Evolutionary conservation across 768 basidiomycete genomes (phyloP).

Genomic region (Auricularia heimuer): DNA sequence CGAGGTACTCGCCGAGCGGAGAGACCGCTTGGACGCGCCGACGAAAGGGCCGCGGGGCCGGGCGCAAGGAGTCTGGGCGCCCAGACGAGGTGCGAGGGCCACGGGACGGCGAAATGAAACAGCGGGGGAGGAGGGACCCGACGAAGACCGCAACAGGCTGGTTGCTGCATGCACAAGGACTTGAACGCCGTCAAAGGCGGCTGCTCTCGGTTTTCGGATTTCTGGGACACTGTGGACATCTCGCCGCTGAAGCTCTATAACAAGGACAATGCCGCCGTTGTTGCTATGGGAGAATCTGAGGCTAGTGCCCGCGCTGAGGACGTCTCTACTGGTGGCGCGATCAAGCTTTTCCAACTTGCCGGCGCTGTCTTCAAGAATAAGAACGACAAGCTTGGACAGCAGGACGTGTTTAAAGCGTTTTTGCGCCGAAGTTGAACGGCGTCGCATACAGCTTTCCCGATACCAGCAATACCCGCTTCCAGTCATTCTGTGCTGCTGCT

Average conservation of each 20-base stretch:
- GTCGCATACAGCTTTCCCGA: slow-evolving; percentile 13
- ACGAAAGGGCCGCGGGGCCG: too few relatives aligned
- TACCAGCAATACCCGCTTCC: slow-evolving; percentile 17
- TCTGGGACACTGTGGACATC: slow-evolving; percentile 9
- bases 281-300: not conserved
- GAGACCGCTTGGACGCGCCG: too few relatives aligned
- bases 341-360: slow-evolving; percentile 19
- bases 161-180: slow-evolving; percentile 8
- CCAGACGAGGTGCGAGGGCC: too few relatives aligned
- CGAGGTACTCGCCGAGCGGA: too few relatives aligned
- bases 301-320: not conserved
- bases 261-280: slow-evolving; percentile 19
- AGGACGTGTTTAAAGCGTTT: slow-evolving; percentile 14
- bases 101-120: too few relatives aligned
- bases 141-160: too few relatives aligned
- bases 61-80: too few relatives aligned
- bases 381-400: slow-evolving; percentile 26
- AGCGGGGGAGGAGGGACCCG: too few relatives aligned
- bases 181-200: slow-evolving; percentile 12
- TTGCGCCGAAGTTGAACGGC: slow-evolving; percentile 6
- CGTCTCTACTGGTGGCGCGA: slow-evolving; percentile 14
- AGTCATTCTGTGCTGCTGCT: slow-evolving; percentile 13
- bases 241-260: slow-evolving; percentile 21
- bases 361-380: slow-evolving; percentile 26
- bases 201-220: slow-evolving; percentile 1